These are phyloP conservation scores for Tetrapyrgos nigripes DNA, from an alignment of 1,284 basidiomycete species.

Conservation along the genomic window DNA sequence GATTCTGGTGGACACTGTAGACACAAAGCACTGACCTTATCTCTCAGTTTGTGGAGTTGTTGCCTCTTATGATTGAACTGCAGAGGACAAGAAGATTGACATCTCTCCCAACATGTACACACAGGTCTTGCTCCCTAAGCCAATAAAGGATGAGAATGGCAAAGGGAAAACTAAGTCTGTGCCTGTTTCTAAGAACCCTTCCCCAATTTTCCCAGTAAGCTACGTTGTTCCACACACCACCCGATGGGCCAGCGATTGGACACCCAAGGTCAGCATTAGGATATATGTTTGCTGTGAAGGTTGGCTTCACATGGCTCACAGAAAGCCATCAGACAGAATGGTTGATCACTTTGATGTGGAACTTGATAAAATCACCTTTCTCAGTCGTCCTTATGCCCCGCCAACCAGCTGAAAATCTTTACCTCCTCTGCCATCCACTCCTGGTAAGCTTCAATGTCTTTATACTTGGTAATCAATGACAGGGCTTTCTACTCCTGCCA, in stretches of 20 bases:
- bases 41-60: not conserved
- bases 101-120: not conserved
- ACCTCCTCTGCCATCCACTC: not conserved
- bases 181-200: not conserved
- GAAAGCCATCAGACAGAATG: not conserved
- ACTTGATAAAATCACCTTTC: not conserved
- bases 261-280: not conserved
- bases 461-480: not conserved
- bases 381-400: not conserved
- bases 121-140: not conserved
- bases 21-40: not conserved
- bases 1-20: not conserved
- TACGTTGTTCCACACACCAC: not conserved
- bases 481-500: not conserved
- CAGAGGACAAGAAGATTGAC: not conserved
- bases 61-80: not conserved
- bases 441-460: not conserved
- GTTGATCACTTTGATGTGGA: not conserved
- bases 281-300: not conserved
- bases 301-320: not conserved
- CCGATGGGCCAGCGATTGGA: not conserved
- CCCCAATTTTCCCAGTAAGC: not conserved
- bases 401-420: not conserved
- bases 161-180: too few species aligned
- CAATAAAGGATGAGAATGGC: not conserved